Percentiles rank a stretch among this genome's conserved stretches.
These are phyloP conservation scores for Daldinia childiae DNA, from an alignment of 495 filamentous ascomycete species.

Conservation along the genomic window DNA sequence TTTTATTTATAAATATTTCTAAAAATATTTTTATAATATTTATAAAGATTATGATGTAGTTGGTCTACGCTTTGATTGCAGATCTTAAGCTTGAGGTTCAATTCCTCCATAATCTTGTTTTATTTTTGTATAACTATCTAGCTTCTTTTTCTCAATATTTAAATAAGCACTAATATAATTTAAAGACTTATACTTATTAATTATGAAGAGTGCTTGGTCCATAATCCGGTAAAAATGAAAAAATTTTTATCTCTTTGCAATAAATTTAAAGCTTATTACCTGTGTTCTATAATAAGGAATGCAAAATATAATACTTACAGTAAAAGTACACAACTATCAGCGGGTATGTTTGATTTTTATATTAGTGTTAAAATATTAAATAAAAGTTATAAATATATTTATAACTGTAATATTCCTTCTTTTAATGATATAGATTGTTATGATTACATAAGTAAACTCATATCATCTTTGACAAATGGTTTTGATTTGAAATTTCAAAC, in stretches of 20 bases:
- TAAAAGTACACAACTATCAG: slow-evolving; percentile 4
- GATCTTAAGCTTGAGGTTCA: no score
- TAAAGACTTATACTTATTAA: background rate
- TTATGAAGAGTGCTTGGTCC: background rate
- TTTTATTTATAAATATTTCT: background rate
- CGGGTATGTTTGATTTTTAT: background rate
- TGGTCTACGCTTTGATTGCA: no score
- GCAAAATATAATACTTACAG: slow-evolving; percentile 3
- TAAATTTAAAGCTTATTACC: background rate
- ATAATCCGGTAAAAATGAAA: background rate
- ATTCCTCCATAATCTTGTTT: no score
- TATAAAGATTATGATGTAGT: no score
- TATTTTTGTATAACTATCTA: no score
- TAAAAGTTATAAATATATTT: background rate
- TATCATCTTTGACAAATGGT: background rate
- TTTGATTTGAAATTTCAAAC: background rate
- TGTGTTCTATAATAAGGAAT: background rate
- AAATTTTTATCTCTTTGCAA: background rate
- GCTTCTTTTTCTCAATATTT: no score
- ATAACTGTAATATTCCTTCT: background rate
- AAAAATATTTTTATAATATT: background rate
- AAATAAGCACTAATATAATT: background rate
- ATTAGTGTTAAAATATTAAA: background rate
- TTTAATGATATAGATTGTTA: background rate
- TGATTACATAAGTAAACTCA: background rate